Percentiles rank a stretch among this genome's conserved stretches.
Evolutionary conservation across 202 grass and related monocot genomes (phyloP).

Genomic region (Tripidium arundinaceum): DNA sequence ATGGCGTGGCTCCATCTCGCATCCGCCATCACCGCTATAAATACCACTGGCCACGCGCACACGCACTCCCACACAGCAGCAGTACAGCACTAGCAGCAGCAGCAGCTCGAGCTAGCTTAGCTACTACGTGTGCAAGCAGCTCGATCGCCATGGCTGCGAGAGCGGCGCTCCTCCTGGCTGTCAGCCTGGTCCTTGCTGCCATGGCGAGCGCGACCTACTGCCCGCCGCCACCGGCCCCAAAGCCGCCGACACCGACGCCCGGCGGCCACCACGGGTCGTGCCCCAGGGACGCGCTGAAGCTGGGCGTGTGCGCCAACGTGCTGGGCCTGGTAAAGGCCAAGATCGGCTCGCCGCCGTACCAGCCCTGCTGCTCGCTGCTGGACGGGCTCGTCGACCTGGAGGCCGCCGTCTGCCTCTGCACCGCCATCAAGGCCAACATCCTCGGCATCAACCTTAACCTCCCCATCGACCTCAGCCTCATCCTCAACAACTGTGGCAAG

Average conservation of each 20-base stretch:
- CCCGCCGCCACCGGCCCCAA: slow-evolving; percentile 15
- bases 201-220: slow-evolving; percentile 24
- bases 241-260: background rate
- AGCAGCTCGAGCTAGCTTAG: background rate
- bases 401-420: slow-evolving; percentile 63
- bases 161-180: slow-evolving; percentile 43
- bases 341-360: slow-evolving; percentile 25
- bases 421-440: slow-evolving; percentile 51
- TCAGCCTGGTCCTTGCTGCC: slow-evolving; percentile 46
- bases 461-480: slow-evolving; percentile 47
- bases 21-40: background rate
- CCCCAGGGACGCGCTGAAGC: slow-evolving; percentile 51
- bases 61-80: background rate
- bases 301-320: slow-evolving; percentile 54
- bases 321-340: slow-evolving; percentile 44
- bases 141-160: slow-evolving; percentile 33
- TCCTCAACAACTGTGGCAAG: slow-evolving; percentile 57
- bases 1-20: slow-evolving; percentile 4
- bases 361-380: slow-evolving; percentile 46
- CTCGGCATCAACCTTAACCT: slow-evolving; percentile 50
- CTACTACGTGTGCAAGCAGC: background rate
- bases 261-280: slow-evolving; percentile 16
- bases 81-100: no score
- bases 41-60: slow-evolving; percentile 9
- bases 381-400: slow-evolving; percentile 38